Percentiles rank a stretch among this genome's conserved stretches.
These are phyloP conservation scores for Cadophora sp. DNA, from an alignment of 2,329 filamentous ascomycete genomes.

Conservation along the genomic window DNA sequence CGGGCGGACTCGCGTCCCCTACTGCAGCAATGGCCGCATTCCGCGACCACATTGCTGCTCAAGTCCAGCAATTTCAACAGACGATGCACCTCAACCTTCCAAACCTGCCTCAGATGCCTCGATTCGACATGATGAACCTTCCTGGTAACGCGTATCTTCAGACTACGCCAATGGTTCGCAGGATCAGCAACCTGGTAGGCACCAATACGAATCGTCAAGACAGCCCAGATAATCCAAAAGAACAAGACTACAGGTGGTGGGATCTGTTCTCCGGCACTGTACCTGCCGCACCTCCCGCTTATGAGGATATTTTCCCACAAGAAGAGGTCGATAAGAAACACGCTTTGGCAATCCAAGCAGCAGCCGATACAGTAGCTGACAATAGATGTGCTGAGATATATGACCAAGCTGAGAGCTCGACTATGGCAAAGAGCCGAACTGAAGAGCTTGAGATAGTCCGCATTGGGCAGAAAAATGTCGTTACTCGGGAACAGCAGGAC, in stretches of 20 bases:
- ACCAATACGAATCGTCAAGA: constrained; percentile 47
- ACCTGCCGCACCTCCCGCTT: constrained; percentile 70
- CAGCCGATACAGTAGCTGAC: constrained; percentile 64
- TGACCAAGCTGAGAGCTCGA: constrained; percentile 50
- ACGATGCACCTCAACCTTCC: constrained; percentile 69
- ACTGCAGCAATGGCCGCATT: constrained; percentile 71
- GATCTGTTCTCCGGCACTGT: constrained; percentile 64
- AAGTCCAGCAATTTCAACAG: constrained; percentile 80
- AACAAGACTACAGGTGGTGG: constrained; percentile 68
- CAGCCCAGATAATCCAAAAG: constrained; percentile 48
- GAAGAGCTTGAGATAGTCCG: constrained; percentile 53
- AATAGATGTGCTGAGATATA: constrained; percentile 61
- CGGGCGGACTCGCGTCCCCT: constrained; percentile 54
- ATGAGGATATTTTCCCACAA: constrained; percentile 78
- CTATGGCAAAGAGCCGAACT: constrained; percentile 49
- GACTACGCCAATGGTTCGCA: constrained; percentile 68
- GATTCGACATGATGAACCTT: constrained; percentile 60
- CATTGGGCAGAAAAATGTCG: constrained; percentile 67
- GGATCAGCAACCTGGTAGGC: constrained; percentile 74
- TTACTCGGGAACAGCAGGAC: constrained; percentile 70
- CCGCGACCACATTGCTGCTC: constrained; percentile 75
- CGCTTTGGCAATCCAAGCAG: constrained; percentile 62
- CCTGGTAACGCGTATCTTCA: constrained; percentile 73
- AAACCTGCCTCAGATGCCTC: constrained; percentile 60
- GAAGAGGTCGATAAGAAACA: constrained; percentile 60